A percentile compares a stretch with the other conserved stretches of the same genome.
phyloP scores from a whole-genome alignment of 2,329 filamentous ascomycete species.

The Cercospora berteroae region DNA sequence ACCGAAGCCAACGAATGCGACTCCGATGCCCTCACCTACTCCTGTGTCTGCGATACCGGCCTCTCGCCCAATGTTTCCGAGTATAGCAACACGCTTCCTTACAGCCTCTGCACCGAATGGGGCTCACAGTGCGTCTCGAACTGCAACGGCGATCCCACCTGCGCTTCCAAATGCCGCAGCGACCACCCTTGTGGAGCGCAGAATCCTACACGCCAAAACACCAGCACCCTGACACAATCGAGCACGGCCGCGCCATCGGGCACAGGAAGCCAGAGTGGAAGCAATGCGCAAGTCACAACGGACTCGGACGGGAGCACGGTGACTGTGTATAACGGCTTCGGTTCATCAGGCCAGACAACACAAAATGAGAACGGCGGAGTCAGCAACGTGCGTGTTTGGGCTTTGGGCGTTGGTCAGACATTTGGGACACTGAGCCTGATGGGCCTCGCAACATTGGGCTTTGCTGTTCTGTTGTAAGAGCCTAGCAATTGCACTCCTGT shows the following conservation, averaged over 20 bases:
- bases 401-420: conserved; percentile 54
- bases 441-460: conserved; percentile 57
- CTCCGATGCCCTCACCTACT: conserved; percentile 63
- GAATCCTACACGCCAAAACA: conserved; percentile 61
- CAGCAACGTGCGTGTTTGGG: conserved; percentile 35
- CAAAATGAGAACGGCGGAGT: conserved; percentile 27
- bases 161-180: conserved; percentile 59
- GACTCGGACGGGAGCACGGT: conserved; percentile 35
- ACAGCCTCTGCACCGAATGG: conserved; percentile 71
- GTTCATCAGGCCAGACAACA: conserved; percentile 30
- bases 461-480: conserved; percentile 44
- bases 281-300: conserved; percentile 37
- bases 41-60: conserved; percentile 68
- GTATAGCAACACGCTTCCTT: conserved; percentile 76
- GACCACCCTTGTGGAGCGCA: conserved; percentile 72
- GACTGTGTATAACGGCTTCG: conserved; percentile 47
- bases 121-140: conserved; percentile 58
- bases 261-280: conserved; percentile 32
- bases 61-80: conserved; percentile 68
- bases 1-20: conserved; percentile 63
- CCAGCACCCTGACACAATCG: conserved; percentile 48
- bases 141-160: conserved; percentile 58
- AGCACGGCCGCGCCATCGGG: conserved; percentile 38
- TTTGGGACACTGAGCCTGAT: conserved; percentile 58
- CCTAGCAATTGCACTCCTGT: not conserved